Conservation (phyloP, 805 yeast species). For the Phaffomyces opuntiae region DNA sequence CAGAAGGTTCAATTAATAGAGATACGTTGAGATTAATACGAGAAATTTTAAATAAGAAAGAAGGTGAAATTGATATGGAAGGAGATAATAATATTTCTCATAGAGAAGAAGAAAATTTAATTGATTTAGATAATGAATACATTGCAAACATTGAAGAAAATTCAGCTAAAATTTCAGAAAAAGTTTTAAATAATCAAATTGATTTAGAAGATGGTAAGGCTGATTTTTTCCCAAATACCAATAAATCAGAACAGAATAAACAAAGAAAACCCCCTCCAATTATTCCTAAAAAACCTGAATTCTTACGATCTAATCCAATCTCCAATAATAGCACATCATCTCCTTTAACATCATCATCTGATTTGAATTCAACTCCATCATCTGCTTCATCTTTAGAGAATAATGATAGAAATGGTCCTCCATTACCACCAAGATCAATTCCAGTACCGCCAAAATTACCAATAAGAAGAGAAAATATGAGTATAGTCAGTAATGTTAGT, state of each 20-base stretch:
- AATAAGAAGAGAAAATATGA: neutral
- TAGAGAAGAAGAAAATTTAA: slow-evolving; percentile 14
- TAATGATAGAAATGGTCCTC: no score
- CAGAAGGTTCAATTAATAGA: slow-evolving; percentile 61
- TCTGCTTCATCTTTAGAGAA: slow-evolving; percentile 16
- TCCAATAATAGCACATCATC: neutral
- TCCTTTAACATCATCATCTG: neutral
- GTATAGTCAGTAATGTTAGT: neutral
- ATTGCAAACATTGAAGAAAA: slow-evolving; percentile 9
- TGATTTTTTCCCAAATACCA: slow-evolving; percentile 12
- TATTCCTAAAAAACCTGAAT: slow-evolving; percentile 19
- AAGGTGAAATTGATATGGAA: slow-evolving; percentile 21
- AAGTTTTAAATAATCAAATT: slow-evolving; percentile 22
- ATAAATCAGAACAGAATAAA: neutral
- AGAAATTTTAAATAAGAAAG: slow-evolving; percentile 19
- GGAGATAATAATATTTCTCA: slow-evolving; percentile 11
- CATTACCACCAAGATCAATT: slow-evolving; percentile 23
- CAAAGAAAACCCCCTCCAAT: slow-evolving; percentile 17
- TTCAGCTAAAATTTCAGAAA: slow-evolving; percentile 11
- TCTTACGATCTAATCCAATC: slow-evolving; percentile 7
- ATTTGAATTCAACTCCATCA: neutral
- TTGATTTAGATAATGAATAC: slow-evolving; percentile 22
- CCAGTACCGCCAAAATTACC: slow-evolving; percentile 25
- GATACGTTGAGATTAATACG: slow-evolving; percentile 21
- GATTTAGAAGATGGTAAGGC: slow-evolving; percentile 28